Evolutionary conservation across 805 yeast species (phyloP), one percentile per base, ranked within the genome.

Genomic region (Yamadazyma philogaea): DNA sequence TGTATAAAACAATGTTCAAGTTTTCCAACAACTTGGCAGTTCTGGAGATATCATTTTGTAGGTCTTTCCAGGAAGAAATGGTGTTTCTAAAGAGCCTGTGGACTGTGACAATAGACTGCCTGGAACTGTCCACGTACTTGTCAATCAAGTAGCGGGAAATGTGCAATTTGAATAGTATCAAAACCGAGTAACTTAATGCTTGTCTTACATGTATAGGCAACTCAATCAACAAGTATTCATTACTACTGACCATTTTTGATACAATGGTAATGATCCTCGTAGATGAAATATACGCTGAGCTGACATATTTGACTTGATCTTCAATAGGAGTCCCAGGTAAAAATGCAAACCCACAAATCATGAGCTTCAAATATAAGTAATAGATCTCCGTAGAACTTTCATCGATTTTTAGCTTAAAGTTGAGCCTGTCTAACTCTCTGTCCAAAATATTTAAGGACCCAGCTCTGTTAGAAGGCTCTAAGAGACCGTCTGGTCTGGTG

Each of bases 41-140:
- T 60, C 97, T 74, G 2, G 95, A 83, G 24, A 90, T 84, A 63
- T 90, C 97, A 64, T 87, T 89, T 47, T 87, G 87, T 30, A 89
- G 85, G 38, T 84, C 85, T 49, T 86, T 82, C 97, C 97, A 90
- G 6, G 95, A 90, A 3, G 93, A 82, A 30, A 88, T 70, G 62
- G 91, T 89, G 57, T 90, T 90, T 62, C 96, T 74, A 59, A 80
- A 87, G 34, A 89, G 66, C 57, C 96, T 72, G 61, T 90, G 96
- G 2, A 88, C 95, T 0, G 96, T 90, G 11, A 90, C 96, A 53
- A 90, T 86, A 3, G 95, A 85, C 61, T 90, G 96, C 50, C 97
- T 75, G 1, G 96, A 90, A 22, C 95, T 84, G 54, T 88, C 95
- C 32, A 87, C 79, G 56, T 82, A 87, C 58, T 79, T 83, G 53